Percentiles rank a stretch among this genome's conserved stretches.
These are phyloP conservation scores for Eustoma russellianum DNA, from an alignment of 257 asterid species.

Conservation along the genomic window DNA sequence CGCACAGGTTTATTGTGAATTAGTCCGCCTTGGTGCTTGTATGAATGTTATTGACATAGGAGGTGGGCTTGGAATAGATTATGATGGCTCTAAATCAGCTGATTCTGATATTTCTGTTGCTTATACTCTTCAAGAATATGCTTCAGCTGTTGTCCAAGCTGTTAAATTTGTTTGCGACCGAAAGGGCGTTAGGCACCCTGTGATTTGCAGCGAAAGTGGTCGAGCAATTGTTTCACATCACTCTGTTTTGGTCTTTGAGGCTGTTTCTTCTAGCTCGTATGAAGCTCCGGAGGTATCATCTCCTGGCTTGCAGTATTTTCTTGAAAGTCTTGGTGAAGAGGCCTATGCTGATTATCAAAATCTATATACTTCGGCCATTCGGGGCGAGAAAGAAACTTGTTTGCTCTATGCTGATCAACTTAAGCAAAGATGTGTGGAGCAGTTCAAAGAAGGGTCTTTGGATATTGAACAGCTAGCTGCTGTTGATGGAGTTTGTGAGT, in stretches of 20 bases:
- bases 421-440: constrained; percentile 75
- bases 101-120: constrained; percentile 80
- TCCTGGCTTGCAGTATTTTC: constrained; percentile 35
- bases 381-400: constrained; percentile 56
- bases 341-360: constrained; percentile 52
- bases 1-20: constrained; percentile 76
- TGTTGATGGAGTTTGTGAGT: constrained; percentile 70
- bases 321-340: constrained; percentile 48
- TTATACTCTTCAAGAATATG: constrained; percentile 67
- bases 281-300: constrained; percentile 38
- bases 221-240: constrained; percentile 97
- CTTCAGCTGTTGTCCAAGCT: constrained; percentile 71
- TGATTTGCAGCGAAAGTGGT: constrained; percentile 87
- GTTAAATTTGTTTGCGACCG: constrained; percentile 54
- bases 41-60: constrained; percentile 87
- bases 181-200: constrained; percentile 65
- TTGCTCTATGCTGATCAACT: constrained; percentile 65
- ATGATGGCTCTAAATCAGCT: constrained; percentile 75
- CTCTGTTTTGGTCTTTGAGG: constrained; percentile 71
- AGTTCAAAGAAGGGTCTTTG: constrained; percentile 74
- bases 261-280: constrained; percentile 47
- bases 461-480: constrained; percentile 79
- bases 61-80: constrained; percentile 93
- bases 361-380: constrained; percentile 53
- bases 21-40: constrained; percentile 76